Evolutionary conservation across 768 basidiomycete species (phyloP), one percentile per base, ranked within the genome.

Genomic region (Macrolepiota albuminosa): DNA sequence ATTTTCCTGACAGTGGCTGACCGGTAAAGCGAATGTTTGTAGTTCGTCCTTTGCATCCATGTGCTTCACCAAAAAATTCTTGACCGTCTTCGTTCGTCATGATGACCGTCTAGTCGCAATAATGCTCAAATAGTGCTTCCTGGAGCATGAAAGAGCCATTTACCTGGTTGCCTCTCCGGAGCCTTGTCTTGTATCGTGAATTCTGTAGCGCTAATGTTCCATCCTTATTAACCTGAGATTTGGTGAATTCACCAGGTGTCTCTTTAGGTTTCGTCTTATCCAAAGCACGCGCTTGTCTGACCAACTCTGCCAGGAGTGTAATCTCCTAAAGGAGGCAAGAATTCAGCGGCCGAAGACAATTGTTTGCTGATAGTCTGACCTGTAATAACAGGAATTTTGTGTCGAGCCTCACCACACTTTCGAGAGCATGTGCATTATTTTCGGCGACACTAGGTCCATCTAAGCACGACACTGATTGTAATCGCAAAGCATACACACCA

Each of bases 181-280:
- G 69, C 40, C 77, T 67, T 2, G 71, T 78, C 54, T 77, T 80
- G 67, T 72, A 82, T 2, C 78, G 72, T 3, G 73, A 61, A 62
- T 81, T 81, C 14, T 63, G 60, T 2, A 82, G 49, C 11, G 66
- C 58, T 18, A 75, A 45, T 3, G 63, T 65, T 1, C 74, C 76
- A 10, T 73, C 68, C 18, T 64, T 60, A 37, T 61, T 65, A 6
- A 68, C 11, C 16, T 59, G 60, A 10, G 69, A 69, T 1, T 56
- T 50, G 2, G 59, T 65, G 59, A 80, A 76, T 43, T 80, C 78
- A 52, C 69, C 74, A 0, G 61, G 61, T 3, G 62, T 64, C 42
- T 72, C 73, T 47, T 64, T 70, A 0, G 81, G 76, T 54, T 69
- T 72, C 1, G 63, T 63, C 1, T 60, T 65, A 21, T 76, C 74